These are phyloP conservation scores for Kwoniella europaea DNA, from an alignment of 768 basidiomycete genomes.

Conservation along the genomic window DNA sequence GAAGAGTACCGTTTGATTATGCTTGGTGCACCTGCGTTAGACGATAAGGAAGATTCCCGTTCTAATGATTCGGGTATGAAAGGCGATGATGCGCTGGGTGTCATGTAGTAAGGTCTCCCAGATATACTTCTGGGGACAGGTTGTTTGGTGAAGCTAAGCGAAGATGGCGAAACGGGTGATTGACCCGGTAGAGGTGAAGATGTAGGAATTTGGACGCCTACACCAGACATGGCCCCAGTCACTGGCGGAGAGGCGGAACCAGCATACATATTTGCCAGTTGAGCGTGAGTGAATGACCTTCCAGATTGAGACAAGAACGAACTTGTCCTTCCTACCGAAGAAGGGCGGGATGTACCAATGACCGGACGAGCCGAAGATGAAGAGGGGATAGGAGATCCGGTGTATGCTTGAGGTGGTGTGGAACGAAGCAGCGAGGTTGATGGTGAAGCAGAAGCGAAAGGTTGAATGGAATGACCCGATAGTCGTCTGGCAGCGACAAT, in stretches of 20 bases:
- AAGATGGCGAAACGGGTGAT: slow-evolving; percentile 43
- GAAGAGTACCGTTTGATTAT: slow-evolving; percentile 55
- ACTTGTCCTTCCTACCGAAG: slow-evolving; percentile 49
- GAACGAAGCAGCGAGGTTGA: slow-evolving; percentile 44
- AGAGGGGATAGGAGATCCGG: slow-evolving; percentile 17
- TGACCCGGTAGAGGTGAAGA: slow-evolving; percentile 31
- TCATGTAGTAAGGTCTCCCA: slow-evolving; percentile 34
- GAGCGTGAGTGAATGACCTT: slow-evolving; percentile 55
- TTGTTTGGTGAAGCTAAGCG: slow-evolving; percentile 44
- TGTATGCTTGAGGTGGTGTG: slow-evolving; percentile 22
- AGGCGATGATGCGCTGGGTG: slow-evolving; percentile 39
- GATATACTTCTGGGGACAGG: slow-evolving; percentile 42
- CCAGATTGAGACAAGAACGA: slow-evolving; percentile 57
- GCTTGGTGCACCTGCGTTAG: slow-evolving; percentile 32
- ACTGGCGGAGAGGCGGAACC: slow-evolving; percentile 39
- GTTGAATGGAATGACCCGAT: slow-evolving; percentile 52
- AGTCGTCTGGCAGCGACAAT: slow-evolving; percentile 44
- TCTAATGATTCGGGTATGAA: slow-evolving; percentile 50
- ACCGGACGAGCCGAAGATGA: slow-evolving; percentile 19
- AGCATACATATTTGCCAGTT: slow-evolving; percentile 43
- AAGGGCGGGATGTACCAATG: slow-evolving; percentile 26
- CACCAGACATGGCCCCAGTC: slow-evolving; percentile 35
- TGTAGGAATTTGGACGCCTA: slow-evolving; percentile 12
- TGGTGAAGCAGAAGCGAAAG: slow-evolving; percentile 44
- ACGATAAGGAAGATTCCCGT: slow-evolving; percentile 22